Conservation (phyloP, 169 alveolate genomes). For the Plasmodium falciparum region DNA sequence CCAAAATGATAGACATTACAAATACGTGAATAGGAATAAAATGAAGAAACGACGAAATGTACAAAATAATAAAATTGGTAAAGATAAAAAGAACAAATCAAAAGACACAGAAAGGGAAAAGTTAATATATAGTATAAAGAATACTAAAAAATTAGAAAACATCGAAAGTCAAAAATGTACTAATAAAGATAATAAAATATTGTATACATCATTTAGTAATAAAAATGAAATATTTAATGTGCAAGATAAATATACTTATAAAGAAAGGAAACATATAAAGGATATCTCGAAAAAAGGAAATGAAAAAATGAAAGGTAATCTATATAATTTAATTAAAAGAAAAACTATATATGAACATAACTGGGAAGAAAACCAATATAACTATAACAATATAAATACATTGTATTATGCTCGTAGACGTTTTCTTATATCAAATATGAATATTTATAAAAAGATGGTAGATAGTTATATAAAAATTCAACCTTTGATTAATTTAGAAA, state of each 20-base stretch:
- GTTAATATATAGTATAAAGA: neutral
- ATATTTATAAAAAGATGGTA: constrained; percentile 48
- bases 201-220: neutral
- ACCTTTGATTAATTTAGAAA: constrained; percentile 19
- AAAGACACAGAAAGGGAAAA: neutral
- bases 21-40: neutral
- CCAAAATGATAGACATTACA: too few relatives aligned
- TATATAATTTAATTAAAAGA: constrained; percentile 41
- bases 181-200: neutral
- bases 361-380: constrained; percentile 29
- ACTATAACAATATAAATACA: constrained; percentile 8
- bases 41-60: neutral
- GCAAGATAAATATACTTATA: neutral
- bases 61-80: neutral
- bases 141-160: neutral
- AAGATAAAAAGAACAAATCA: neutral
- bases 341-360: constrained; percentile 9
- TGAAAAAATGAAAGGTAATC: neutral
- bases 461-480: constrained; percentile 39
- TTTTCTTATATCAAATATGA: constrained; percentile 22
- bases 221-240: constrained; percentile 13
- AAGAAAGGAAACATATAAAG: neutral
- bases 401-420: constrained; percentile 25
- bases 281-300: neutral
- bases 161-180: neutral